Percentiles rank a stretch among this genome's conserved stretches.
Evolutionary conservation across 805 yeast species (phyloP).

Genomic region (Maudiozyma saulgeensis): DNA sequence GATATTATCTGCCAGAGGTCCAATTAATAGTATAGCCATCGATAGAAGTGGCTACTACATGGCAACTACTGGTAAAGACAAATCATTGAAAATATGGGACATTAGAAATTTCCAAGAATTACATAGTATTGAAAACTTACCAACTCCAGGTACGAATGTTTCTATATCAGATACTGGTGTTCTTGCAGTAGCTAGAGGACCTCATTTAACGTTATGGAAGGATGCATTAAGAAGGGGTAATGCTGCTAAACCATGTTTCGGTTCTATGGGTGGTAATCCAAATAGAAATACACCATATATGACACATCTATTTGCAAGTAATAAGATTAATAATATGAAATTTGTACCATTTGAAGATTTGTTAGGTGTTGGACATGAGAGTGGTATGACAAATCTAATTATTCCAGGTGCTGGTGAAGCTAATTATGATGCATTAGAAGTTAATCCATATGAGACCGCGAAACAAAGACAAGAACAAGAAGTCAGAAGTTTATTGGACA

Average conservation of each 20-base stretch:
- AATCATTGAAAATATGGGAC: constrained; percentile 85
- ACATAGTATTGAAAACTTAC: constrained; percentile 50
- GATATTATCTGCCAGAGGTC: constrained; percentile 74
- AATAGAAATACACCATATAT: constrained; percentile 66
- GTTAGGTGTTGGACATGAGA: constrained; percentile 77
- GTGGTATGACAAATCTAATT: constrained; percentile 74
- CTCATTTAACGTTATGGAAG: constrained; percentile 91
- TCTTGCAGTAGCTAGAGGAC: constrained; percentile 88
- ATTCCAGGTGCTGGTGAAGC: constrained; percentile 98
- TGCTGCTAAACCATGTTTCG: constrained; percentile 42
- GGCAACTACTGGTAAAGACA: constrained; percentile 89
- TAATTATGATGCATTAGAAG: constrained; percentile 86
- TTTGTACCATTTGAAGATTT: constrained; percentile 95
- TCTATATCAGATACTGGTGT: constrained; percentile 83
- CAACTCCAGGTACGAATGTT: constrained; percentile 76
- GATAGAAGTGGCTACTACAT: constrained; percentile 90
- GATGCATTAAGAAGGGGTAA: constrained; percentile 47
- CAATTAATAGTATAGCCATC: constrained; percentile 73
- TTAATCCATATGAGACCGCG: constrained; percentile 84
- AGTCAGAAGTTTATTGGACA: constrained; percentile 76
- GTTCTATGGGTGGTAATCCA: constrained; percentile 27
- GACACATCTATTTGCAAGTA: constrained; percentile 79
- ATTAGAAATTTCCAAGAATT: constrained; percentile 70
- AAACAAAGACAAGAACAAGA: constrained; percentile 91
- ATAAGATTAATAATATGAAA: constrained; percentile 53